A percentile compares a stretch with the other conserved stretches of the same genome.
Evolutionary conservation across 2,329 filamentous ascomycete species (phyloP).

Genomic region (Clonostachys chloroleuca): DNA sequence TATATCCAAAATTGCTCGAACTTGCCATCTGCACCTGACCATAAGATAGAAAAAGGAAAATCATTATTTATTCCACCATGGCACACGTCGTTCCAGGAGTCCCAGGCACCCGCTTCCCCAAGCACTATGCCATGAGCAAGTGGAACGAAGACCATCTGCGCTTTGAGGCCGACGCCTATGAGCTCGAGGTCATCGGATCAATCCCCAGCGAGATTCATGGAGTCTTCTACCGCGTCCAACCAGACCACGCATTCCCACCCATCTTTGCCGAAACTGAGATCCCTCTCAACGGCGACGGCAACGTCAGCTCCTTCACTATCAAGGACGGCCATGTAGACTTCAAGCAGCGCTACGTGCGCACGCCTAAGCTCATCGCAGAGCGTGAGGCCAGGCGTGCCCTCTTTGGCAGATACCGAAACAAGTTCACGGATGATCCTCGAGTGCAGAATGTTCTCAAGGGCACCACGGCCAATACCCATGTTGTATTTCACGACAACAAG

Average conservation of each 20-base stretch:
- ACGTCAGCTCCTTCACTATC: conserved; percentile 25
- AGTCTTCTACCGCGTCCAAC: conserved; percentile 6
- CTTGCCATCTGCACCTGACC: too few relatives aligned
- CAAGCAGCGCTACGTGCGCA: conserved; percentile 4
- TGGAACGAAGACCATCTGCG: neutral
- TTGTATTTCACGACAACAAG: conserved; percentile 41
- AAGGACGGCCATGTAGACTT: conserved; percentile 20
- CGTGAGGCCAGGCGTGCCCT: conserved; percentile 22
- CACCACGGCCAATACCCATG: conserved; percentile 50
- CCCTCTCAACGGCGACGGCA: conserved; percentile 30
- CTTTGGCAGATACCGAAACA: conserved; percentile 31
- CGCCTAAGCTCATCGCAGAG: conserved; percentile 20
- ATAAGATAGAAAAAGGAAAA: too few relatives aligned
- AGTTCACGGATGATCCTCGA: conserved; percentile 27
- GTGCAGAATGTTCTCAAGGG: conserved; percentile 7
- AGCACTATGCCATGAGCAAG: too few relatives aligned
- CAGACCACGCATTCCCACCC: neutral
- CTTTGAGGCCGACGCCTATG: conserved; percentile 4
- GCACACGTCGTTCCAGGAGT: too few relatives aligned
- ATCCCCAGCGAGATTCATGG: conserved; percentile 10
- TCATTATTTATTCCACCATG: too few relatives aligned
- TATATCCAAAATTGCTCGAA: too few relatives aligned
- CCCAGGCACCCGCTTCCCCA: too few relatives aligned
- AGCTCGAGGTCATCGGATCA: conserved; percentile 6
- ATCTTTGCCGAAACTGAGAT: neutral